Conservation (phyloP, 75 land plant genomes). For the Chamaecyparis obtusa region DNA sequence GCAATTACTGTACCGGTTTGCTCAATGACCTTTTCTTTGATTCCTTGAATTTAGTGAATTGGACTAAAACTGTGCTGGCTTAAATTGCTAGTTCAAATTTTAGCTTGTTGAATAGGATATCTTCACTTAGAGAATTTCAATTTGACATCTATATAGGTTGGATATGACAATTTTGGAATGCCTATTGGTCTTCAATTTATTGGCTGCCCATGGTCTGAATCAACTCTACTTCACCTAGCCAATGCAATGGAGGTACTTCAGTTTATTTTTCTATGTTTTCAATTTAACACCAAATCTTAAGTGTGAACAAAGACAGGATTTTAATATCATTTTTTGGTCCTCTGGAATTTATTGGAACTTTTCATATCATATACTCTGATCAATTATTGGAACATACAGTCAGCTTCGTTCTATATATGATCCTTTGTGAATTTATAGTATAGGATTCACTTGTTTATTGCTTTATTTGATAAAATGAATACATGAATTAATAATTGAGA, state of each 20-base stretch:
- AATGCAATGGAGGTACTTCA: constrained; percentile 66
- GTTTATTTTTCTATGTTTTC: neutral
- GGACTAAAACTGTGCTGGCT: neutral
- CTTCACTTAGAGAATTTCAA: neutral
- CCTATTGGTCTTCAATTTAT: constrained; percentile 94
- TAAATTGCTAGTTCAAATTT: neutral
- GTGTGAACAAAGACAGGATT: neutral
- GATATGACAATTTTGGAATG: constrained; percentile 74
- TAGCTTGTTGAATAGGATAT: neutral
- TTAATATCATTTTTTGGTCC: neutral
- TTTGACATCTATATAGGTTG: constrained; percentile 49
- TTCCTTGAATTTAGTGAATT: neutral
- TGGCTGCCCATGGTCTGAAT: constrained; percentile 91
- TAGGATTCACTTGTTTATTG: neutral
- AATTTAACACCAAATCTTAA: neutral
- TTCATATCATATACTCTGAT: neutral
- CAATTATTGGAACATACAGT: neutral
- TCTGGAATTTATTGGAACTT: neutral
- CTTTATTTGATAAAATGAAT: no score
- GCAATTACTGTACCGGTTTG: constrained; percentile 74
- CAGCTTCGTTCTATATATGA: neutral
- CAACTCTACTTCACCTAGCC: constrained; percentile 72
- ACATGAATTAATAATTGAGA: no score
- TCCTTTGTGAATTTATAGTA: neutral
- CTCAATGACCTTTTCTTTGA: neutral